These are phyloP conservation scores for Hapsidospora chrysogenum DNA, from an alignment of 495 filamentous ascomycete species.

Conservation along the genomic window DNA sequence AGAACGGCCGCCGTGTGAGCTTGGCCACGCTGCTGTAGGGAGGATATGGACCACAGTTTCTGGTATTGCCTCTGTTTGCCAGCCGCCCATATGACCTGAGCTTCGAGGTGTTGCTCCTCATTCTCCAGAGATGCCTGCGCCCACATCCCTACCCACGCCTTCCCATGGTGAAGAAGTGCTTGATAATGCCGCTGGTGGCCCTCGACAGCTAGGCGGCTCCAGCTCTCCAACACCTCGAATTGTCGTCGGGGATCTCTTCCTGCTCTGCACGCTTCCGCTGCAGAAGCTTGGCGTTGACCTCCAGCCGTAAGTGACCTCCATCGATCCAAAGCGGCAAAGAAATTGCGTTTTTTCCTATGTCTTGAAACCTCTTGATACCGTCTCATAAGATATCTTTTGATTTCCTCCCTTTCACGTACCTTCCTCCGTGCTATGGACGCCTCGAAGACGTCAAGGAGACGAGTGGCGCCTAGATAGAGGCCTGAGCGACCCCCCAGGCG, in stretches of 20 bases:
- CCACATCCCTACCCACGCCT: neutral
- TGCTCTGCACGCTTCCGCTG: neutral
- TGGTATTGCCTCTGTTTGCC: neutral
- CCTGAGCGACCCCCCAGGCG: neutral
- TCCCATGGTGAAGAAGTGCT: neutral
- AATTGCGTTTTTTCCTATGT: neutral
- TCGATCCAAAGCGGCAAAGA: neutral
- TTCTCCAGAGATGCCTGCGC: neutral
- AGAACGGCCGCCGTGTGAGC: neutral
- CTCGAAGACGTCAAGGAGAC: neutral
- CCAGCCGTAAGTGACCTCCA: neutral
- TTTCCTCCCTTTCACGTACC: neutral
- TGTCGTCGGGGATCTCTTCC: neutral
- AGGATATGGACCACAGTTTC: constrained; percentile 1
- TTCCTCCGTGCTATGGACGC: neutral
- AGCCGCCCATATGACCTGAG: neutral
- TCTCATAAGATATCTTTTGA: neutral
- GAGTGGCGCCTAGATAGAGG: neutral
- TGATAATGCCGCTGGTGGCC: neutral
- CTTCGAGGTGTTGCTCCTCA: neutral
- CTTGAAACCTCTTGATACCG: neutral
- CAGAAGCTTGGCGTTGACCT: neutral
- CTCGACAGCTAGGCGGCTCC: neutral
- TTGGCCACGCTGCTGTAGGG: constrained; percentile 1
- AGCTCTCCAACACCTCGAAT: neutral